These are phyloP conservation scores for Sechiopsis laciniata DNA, from an alignment of 306 rosid species.

Conservation along the genomic window DNA sequence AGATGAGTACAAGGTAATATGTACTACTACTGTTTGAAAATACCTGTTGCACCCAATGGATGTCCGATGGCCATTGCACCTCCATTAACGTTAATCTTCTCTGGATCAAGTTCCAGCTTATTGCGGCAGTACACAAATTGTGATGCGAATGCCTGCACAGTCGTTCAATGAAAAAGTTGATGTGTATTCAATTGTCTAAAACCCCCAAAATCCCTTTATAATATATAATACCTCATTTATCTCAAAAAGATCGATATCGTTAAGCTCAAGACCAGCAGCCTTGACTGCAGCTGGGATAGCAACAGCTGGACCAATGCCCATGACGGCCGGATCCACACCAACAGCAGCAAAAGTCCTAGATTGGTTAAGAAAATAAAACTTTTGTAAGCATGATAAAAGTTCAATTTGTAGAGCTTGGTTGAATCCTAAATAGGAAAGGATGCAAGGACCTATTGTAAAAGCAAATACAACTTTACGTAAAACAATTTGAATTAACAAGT, in stretches of 20 bases:
- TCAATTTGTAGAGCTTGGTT: neutral
- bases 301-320: constrained; percentile 97
- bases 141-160: constrained; percentile 83
- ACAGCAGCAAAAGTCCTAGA: constrained; percentile 82
- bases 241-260: constrained; percentile 87
- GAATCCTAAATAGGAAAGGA: neutral
- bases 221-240: constrained; percentile 74
- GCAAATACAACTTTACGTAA: constrained; percentile 2
- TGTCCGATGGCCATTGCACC: constrained; percentile 97
- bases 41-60: constrained; percentile 98
- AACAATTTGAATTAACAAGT: neutral
- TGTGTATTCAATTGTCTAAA: neutral
- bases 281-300: constrained; percentile 97
- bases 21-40: neutral
- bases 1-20: too few relatives aligned
- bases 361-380: constrained; percentile 17
- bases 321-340: constrained; percentile 95
- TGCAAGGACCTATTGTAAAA: neutral
- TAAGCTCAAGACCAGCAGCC: constrained; percentile 91
- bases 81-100: constrained; percentile 89
- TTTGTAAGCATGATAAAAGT: too few relatives aligned
- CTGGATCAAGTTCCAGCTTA: constrained; percentile 82
- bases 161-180: constrained; percentile 13
- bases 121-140: constrained; percentile 87
- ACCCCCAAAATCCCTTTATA: neutral